Evolutionary conservation across 768 basidiomycete species (phyloP), one percentile per base, ranked within the genome.

Genomic region (Trametes coccinea): DNA sequence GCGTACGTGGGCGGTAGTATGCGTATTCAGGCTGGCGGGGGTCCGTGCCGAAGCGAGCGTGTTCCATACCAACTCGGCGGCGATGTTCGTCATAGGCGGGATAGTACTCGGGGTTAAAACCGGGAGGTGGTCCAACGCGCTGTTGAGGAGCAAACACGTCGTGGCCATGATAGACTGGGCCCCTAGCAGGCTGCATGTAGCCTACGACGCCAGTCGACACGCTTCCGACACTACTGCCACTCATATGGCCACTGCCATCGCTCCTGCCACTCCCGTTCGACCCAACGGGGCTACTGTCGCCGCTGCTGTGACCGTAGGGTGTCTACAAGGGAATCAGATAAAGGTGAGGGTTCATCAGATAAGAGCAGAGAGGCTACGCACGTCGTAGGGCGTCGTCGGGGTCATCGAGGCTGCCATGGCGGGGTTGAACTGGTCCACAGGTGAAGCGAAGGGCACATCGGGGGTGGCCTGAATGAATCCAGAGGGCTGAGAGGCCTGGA

Each of bases 1-100:
- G 58, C n/a, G 63, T 67, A 16, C 61, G 54, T 49, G 66, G 61
- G 55, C 60, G 66, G 44, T 67, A 63, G 53, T 67, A 60, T 29
- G 50, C 48, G 8, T 60, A 47, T 6, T 59, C 56, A 17, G 50
- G 33, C 39, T 57, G 61, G n/a, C 54, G 57, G 45, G 62, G 61
- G 37, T 61, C 57, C 29, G 31, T 60, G 40, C 59, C 63, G 48
- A 60, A 58, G 17, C 64, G 53, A 11, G 61, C 59, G 17, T 65
- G 64, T 27, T 65, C 66, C 58, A 65, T 53, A 5, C 64, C 66
- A 30, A 67, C 56, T 33, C 67, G 47, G 40, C 59, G 61, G 47
- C 49, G 47, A 16, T 60, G 45, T 31, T 59, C 61, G 53, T 67
- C 64, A 46, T 65, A 67, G 22, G 67, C 67, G 14, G 64, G 64